phyloP scores from a whole-genome alignment of 2,329 filamentous ascomycete genomes.

The Macrophomina tecta region DNA sequence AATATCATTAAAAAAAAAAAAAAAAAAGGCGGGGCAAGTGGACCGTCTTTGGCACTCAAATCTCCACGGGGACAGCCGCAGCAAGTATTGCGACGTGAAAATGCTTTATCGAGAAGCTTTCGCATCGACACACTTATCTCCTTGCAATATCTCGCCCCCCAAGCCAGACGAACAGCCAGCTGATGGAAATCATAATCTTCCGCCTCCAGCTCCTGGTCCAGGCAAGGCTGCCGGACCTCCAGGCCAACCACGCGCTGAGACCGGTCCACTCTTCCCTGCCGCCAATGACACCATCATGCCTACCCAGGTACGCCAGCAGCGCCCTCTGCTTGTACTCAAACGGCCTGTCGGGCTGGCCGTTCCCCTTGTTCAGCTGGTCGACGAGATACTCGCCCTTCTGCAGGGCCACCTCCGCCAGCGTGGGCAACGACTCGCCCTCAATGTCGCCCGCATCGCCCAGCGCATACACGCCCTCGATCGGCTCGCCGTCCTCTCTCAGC shows the following conservation, averaged over 20 bases:
- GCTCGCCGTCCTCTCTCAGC: slow-evolving; percentile 37
- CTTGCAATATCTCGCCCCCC: slow-evolving; percentile 24
- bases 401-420: slow-evolving; percentile 46
- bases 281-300: slow-evolving; percentile 50
- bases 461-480: slow-evolving; percentile 37
- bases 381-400: slow-evolving; percentile 48
- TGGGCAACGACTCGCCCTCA: slow-evolving; percentile 43
- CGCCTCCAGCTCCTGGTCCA: slow-evolving; percentile 45
- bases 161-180: slow-evolving; percentile 18
- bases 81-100: no score
- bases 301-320: slow-evolving; percentile 50
- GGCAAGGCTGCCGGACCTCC: slow-evolving; percentile 47
- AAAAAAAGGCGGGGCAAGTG: no score
- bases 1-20: no score
- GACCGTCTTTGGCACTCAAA: no score
- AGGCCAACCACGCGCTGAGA: slow-evolving; percentile 51
- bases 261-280: slow-evolving; percentile 47
- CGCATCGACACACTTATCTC: background rate
- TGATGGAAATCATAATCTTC: slow-evolving; percentile 38
- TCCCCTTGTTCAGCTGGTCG: slow-evolving; percentile 46
- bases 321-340: slow-evolving; percentile 50
- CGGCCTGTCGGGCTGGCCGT: slow-evolving; percentile 50
- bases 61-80: no score
- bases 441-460: slow-evolving; percentile 49
- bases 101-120: no score